These are phyloP conservation scores for Artemisia annua DNA, from an alignment of 129 eudicot species.

Conservation along the genomic window DNA sequence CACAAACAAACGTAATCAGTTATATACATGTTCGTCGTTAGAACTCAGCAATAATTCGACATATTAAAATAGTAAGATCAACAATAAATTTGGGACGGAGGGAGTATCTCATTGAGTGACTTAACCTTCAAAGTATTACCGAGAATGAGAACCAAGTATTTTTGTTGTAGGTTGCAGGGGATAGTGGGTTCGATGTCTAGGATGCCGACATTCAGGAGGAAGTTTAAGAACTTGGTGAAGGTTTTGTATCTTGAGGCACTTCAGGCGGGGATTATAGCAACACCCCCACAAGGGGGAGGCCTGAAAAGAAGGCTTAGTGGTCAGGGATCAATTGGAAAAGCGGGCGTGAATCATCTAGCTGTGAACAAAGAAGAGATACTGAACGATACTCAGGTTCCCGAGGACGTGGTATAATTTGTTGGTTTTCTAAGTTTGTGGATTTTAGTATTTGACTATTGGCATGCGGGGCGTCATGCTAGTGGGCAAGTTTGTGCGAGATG, in stretches of 20 bases:
- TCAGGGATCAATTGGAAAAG: slow-evolving; percentile 33
- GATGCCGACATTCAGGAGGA: slow-evolving; percentile 79
- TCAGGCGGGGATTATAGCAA: slow-evolving; percentile 49
- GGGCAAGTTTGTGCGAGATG: too few relatives aligned
- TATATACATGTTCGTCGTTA: too few relatives aligned
- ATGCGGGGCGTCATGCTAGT: background rate
- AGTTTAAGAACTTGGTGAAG: slow-evolving; percentile 72
- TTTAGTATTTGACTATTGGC: background rate
- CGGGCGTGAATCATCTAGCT: slow-evolving; percentile 21
- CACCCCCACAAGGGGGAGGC: slow-evolving; percentile 29
- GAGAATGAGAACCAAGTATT: background rate
- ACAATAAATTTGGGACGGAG: background rate
- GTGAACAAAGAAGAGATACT: slow-evolving; percentile 23
- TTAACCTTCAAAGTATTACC: too few relatives aligned
- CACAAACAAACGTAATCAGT: too few relatives aligned
- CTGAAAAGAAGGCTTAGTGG: slow-evolving; percentile 33
- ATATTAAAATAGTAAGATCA: background rate
- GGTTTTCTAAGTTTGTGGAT: background rate
- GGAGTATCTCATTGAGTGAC: too few relatives aligned
- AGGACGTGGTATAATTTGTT: slow-evolving; percentile 36
- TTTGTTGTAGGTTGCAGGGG: slow-evolving; percentile 66
- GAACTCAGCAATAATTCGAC: too few relatives aligned
- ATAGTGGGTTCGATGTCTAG: slow-evolving; percentile 80
- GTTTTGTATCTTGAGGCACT: slow-evolving; percentile 73
- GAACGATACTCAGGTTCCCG: slow-evolving; percentile 13